Conservation (phyloP, 352 stramenopile genomes). For the Aphanomyces stellatus region DNA sequence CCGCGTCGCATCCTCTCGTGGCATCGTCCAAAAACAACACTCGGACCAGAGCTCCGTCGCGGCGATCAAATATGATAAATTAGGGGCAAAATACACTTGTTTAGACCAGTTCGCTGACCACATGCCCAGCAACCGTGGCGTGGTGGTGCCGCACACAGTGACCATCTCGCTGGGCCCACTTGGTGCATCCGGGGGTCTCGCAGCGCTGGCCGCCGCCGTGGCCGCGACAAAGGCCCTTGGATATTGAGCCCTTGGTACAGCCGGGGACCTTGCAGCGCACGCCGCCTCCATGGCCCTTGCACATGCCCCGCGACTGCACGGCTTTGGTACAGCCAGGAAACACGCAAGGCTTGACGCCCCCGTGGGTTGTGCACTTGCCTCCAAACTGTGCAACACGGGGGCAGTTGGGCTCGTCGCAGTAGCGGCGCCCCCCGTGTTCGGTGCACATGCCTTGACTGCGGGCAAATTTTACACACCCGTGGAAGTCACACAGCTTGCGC, state of each 20-base stretch:
- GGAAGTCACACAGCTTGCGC: constrained; percentile 3
- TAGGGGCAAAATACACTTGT: too few species aligned
- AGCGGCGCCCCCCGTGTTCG: constrained; percentile 20
- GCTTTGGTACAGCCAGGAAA: not conserved
- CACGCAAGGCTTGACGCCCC: constrained; percentile 18
- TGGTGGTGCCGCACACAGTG: constrained; percentile 31
- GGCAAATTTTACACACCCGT: not conserved
- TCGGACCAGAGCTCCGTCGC: too few species aligned
- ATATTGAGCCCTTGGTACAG: constrained; percentile 8
- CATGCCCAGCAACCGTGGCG: too few species aligned
- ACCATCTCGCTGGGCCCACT: constrained; percentile 71
- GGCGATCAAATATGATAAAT: too few species aligned
- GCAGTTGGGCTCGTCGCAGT: constrained; percentile 18
- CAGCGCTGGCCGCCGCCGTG: constrained; percentile 56
- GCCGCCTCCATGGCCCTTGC: constrained; percentile 16
- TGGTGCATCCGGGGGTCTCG: constrained; percentile 31
- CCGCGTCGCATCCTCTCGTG: too few species aligned
- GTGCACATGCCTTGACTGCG: constrained; percentile 21
- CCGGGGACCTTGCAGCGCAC: constrained; percentile 10
- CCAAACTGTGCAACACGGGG: constrained; percentile 22
- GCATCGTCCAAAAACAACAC: too few species aligned
- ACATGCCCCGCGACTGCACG: constrained; percentile 9
- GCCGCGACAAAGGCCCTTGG: constrained; percentile 32
- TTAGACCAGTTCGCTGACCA: too few species aligned
- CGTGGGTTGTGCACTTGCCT: constrained; percentile 24